Base-by-base conservation (phyloP, 2,329 filamentous ascomycete genomes). In the Apiospora koreana region DNA sequence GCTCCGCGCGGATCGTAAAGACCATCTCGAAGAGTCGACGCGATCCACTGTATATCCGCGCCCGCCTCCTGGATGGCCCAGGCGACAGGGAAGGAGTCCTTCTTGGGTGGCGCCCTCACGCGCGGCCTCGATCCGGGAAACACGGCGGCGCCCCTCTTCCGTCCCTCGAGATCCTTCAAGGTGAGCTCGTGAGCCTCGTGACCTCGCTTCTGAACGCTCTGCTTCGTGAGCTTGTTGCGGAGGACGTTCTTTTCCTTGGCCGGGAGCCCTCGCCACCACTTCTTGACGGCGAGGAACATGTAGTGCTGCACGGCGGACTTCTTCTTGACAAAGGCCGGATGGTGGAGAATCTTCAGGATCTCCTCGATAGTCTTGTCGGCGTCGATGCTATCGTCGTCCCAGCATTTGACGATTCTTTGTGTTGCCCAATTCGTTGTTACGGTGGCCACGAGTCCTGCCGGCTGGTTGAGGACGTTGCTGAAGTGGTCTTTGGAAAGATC, bases 391-490 rank as follows among this genome's bases (percentile, higher is more conserved):
- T 87, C 85, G 75, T 93, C 86, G 72, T 93, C 89, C 89, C 90
- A 93, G 46, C 91, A 91, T 75, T 90, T 91, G 35, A 93, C 84
- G 38, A 93, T 82, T 7, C 91, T 87, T 6, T 92, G 91, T 0
- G 89, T 90, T 31, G 89, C 85, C 76, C 91, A 93, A 77, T 91
- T 87, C 21, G 93, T 81, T 58, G 92, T 91, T 0, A 83, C 83
- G 8, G 86, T 82, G 9, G 86, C 87, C 28, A 89, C 85, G 21
- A 84, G 81, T 2, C 87, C 87, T 1, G 86, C 86, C 0, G 86
- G 86, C 71, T 86, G 83, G 73, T 89, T 89, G 70, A 89, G 83
- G 16, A 86, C 81, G 74, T 89, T 89, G 76, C 85, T 84, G 73
- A 89, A 89, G 74, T 89, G 87, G 71, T 89, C 87, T 77, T 89